Percentiles rank a stretch among this genome's conserved stretches.
Evolutionary conservation across 2,329 filamentous ascomycete species (phyloP).

Genomic region (Celoporthe dispersa): DNA sequence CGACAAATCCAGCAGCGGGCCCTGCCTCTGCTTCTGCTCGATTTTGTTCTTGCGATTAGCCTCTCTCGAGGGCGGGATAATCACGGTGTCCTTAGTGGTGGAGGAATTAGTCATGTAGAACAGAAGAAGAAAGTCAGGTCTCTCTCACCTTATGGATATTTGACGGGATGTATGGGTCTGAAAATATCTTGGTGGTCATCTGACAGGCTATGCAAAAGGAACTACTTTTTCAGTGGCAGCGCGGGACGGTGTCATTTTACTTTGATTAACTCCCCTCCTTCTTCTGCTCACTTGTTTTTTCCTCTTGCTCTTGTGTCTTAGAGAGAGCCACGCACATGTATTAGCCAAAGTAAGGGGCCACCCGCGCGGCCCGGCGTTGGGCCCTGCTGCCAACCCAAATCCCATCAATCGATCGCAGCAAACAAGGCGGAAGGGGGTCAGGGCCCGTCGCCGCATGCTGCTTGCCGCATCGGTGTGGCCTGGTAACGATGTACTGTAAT

Average conservation of each 20-base stretch:
- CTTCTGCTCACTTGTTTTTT: not conserved
- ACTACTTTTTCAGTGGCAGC: not conserved
- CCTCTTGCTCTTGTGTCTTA: not conserved
- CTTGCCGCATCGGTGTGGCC: not conserved
- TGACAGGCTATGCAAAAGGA: not conserved
- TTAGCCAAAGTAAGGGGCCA: constrained; percentile 6
- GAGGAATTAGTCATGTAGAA: not conserved
- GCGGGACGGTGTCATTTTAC: constrained; percentile 9
- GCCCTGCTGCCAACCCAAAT: not conserved
- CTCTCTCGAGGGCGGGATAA: not conserved
- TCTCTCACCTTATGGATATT: not conserved
- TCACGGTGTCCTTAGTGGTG: not conserved
- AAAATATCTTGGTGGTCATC: not conserved
- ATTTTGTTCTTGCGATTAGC: not conserved
- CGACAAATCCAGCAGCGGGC: not conserved
- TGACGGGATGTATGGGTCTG: not conserved
- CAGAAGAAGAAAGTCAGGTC: not conserved
- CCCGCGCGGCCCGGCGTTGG: not conserved
- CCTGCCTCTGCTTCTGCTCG: not conserved
- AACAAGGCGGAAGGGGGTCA: constrained; percentile 16
- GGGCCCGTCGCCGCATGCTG: constrained; percentile 6
- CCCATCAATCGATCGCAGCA: constrained; percentile 3
- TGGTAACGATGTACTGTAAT: not conserved
- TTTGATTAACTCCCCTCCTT: not conserved
- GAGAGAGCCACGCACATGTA: too few species aligned